Conservation (phyloP, 1,284 basidiomycete genomes). For the Cutaneotrichosporon cavernicola region DNA sequence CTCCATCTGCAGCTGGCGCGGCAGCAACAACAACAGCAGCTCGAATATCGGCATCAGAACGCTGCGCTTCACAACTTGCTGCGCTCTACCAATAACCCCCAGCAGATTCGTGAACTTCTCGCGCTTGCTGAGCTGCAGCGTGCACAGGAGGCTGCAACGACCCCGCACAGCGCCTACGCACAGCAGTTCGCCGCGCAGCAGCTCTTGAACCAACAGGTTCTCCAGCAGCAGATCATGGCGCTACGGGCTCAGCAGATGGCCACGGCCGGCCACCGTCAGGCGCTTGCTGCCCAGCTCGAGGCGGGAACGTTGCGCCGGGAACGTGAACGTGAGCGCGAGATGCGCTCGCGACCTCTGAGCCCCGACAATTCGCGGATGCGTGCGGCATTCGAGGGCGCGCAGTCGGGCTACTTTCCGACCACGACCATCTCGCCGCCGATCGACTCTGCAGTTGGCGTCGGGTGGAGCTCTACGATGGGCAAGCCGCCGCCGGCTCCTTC, state of each 20-base stretch:
- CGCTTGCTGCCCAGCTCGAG: slow-evolving; percentile 35
- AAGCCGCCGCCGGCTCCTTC: background rate
- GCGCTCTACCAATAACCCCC: slow-evolving; percentile 22
- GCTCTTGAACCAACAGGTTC: slow-evolving; percentile 23
- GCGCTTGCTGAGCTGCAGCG: slow-evolving; percentile 33
- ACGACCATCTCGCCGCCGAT: slow-evolving; percentile 22
- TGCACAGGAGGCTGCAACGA: slow-evolving; percentile 25
- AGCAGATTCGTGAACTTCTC: slow-evolving; percentile 32
- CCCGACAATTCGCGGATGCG: slow-evolving; percentile 31
- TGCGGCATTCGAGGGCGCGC: slow-evolving; percentile 36
- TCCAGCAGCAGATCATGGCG: slow-evolving; percentile 24
- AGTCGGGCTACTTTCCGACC: slow-evolving; percentile 21
- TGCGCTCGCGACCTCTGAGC: slow-evolving; percentile 20
- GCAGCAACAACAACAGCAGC: slow-evolving; percentile 20
- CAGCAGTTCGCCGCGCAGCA: slow-evolving; percentile 26
- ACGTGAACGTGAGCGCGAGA: slow-evolving; percentile 24
- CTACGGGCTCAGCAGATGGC: slow-evolving; percentile 21
- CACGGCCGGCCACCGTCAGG: slow-evolving; percentile 23
- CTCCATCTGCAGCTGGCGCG: slow-evolving; percentile 19
- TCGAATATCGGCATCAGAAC: slow-evolving; percentile 15
- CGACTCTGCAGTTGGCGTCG: slow-evolving; percentile 23
- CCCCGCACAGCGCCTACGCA: slow-evolving; percentile 10
- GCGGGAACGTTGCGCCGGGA: slow-evolving; percentile 26
- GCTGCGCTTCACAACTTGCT: slow-evolving; percentile 26
- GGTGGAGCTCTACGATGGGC: slow-evolving; percentile 20